Base-by-base conservation (phyloP, 2,329 filamentous ascomycete species). In the Pseudomassariella vexata region DNA sequence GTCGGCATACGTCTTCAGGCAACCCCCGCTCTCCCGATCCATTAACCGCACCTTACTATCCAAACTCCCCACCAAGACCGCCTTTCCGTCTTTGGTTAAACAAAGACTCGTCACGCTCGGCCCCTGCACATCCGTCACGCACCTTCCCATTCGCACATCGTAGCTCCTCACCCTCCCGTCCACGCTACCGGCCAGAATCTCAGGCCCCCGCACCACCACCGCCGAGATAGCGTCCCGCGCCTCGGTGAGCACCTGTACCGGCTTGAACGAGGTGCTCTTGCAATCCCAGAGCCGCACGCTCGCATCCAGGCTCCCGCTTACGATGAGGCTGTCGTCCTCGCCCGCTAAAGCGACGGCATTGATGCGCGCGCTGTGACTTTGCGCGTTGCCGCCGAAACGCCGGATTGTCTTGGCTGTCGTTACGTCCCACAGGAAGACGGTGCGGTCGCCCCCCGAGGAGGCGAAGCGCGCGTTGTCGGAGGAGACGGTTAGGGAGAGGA, bases 401-500 rank as follows among this genome's bases (percentile, higher is more conserved):
- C 85, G 74, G 17, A 84, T 64, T 4, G 90, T 95, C 46, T 76
- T 70, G 12, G 84, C 87, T 3, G 80, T 83, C 28, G 82, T 70
- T 0, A 96, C 92, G 59, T 98, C 92, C 92, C 92, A 96, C 5
- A 95, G 70, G 53, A 95, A 95, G 0, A 95, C 87, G 39, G 76
- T 72, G 47, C 90, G 85, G 63, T 98, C 92, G 37, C 92, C 92
- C 45, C 92, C 92, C 2, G 78, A 76, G n/a, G 82, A 89, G 8
- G 80, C 82, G 57, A 98, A 95, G 25, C 78, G 78, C 44, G 86
- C 75, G 59, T 98, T 98, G 62, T 87, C 82, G 16, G 65, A 52
- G 6, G 76, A 65, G 30, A 95, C 82, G 32, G 75, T 69, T 23
- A 98, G 70, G 44, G 85, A 84, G 38, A 95, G 79, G 6, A 98